Evolutionary conservation across 1,284 basidiomycete genomes (phyloP), one percentile per base, ranked within the genome.

Genomic region (Polyporus tsugae): DNA sequence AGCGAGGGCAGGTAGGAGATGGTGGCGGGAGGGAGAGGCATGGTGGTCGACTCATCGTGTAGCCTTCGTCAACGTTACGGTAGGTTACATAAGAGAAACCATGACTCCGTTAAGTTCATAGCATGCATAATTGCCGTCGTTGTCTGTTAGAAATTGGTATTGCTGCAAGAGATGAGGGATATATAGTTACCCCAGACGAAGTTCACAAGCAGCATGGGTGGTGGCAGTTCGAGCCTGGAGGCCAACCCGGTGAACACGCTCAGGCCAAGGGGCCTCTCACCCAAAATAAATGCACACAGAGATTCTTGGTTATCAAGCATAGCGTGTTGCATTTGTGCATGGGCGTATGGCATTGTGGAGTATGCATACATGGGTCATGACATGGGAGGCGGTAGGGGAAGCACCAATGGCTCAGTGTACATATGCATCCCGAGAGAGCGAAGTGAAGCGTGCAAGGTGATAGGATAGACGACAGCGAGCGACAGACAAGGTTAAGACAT

Each of bases 401-500:
- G 69, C 69, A 72, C 67, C 67, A 70, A 69, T 68, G 71, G 71
- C 71, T 70, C 66, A 72, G 65, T 67, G 67, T 72, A 72, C 71
- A 72, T 72, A 68, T 66, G 65, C 61, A 69, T 69, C 65, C 65
- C 70, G 66, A 55, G 60, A 69, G 53, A 67, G 68, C 64, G 65
- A 66, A 67, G 61, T 67, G 65, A 68, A 66, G 66, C 63, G 66
- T 69, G 68, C 62, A 68, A 46, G 58, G 65, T 59, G 60, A 64
- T 62, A 65, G 42, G 63, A 66, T 62, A 68, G 66, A 69, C 64
- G 65, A 70, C 67, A 66, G 57, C 46, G 57, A 65, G 38, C 53
- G 62, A 67, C 68, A 66, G 61, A 67, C 63, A 59, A 68, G 52
- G 57, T 44, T 22, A 29, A 36, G 41, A 59, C 66, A 55, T 60